Evolutionary conservation across 768 basidiomycete species (phyloP).

Genomic region (Cyclocybe cylindracea): DNA sequence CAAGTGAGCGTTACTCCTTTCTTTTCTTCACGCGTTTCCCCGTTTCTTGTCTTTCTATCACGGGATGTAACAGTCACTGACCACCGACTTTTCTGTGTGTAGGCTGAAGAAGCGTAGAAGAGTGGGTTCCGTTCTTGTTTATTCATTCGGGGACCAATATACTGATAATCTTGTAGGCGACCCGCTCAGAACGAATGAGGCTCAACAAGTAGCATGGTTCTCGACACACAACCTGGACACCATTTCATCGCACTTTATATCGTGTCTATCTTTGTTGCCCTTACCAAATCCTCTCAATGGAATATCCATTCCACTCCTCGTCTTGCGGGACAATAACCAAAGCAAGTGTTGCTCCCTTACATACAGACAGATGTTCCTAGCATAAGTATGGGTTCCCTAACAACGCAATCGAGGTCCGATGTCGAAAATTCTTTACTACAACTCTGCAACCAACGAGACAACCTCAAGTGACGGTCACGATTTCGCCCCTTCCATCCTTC

Average conservation of each 20-base stretch:
- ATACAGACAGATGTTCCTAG: no score
- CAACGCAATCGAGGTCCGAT: conserved; percentile 11
- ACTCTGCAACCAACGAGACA: background rate
- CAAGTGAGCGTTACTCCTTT: conserved; percentile 60
- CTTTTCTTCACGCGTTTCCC: background rate
- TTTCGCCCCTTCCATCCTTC: conserved; percentile 87
- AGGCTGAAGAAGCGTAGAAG: conserved; percentile 91
- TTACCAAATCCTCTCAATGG: no score
- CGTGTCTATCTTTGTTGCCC: no score
- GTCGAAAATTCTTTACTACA: background rate
- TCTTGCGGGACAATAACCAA: no score
- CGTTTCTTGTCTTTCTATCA: background rate
- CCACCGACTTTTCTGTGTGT: conserved; percentile 9
- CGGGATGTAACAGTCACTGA: background rate
- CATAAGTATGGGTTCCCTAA: background rate
- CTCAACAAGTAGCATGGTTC: conserved; percentile 15
- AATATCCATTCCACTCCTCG: no score
- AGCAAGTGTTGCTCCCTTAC: no score
- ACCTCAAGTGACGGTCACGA: conserved; percentile 80
- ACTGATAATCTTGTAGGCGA: conserved; percentile 39
- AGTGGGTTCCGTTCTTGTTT: conserved; percentile 45
- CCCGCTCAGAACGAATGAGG: conserved; percentile 28
- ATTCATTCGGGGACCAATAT: background rate
- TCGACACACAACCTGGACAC: background rate
- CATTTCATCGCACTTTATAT: background rate